These are phyloP conservation scores for Eutrema salsugineum DNA, from an alignment of 441 rosid species.

Conservation along the genomic window DNA sequence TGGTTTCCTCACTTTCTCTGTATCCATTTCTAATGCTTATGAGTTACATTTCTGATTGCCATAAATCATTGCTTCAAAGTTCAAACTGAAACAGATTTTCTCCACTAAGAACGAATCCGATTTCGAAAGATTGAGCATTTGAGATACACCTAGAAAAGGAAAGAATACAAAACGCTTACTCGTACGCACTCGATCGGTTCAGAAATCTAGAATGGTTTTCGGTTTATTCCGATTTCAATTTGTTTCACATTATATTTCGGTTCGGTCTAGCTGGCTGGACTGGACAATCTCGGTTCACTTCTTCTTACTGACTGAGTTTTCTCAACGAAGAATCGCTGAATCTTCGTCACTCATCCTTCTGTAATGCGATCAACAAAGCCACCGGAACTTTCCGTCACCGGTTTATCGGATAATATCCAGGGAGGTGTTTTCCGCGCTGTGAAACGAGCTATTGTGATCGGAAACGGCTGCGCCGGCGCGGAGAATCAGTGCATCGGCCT, in stretches of 20 bases:
- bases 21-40: background rate
- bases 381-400: conserved; percentile 28
- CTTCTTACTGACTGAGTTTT: background rate
- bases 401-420: conserved; percentile 17
- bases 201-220: background rate
- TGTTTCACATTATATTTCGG: conserved; percentile 19
- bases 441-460: conserved; percentile 52
- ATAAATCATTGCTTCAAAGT: too few species aligned
- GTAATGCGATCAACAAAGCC: conserved; percentile 36
- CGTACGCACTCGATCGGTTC: too few species aligned
- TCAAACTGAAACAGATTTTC: too few species aligned
- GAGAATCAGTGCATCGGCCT: conserved; percentile 71
- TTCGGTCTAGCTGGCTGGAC: background rate
- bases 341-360: background rate
- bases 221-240: background rate
- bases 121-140: too few species aligned
- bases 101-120: too few species aligned
- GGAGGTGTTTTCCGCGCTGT: conserved; percentile 28
- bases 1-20: background rate
- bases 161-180: too few species aligned
- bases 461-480: conserved; percentile 72
- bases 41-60: conserved; percentile 25
- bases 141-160: too few species aligned
- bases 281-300: background rate
- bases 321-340: background rate